Base-by-base conservation (phyloP, 768 basidiomycete species). In the Xerocomellus amylosporus region DNA sequence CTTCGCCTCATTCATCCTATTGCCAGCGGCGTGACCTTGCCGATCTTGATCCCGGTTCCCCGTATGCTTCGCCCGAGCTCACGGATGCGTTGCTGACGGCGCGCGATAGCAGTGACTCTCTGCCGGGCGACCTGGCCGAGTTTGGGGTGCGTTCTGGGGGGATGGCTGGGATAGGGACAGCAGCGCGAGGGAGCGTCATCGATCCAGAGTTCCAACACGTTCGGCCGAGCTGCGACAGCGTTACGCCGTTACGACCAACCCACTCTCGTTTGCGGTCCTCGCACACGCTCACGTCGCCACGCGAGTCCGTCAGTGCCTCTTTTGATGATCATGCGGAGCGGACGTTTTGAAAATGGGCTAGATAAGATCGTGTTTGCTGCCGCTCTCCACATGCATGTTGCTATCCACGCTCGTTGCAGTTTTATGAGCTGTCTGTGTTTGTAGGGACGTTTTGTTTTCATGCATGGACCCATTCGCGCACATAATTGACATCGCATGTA, bases 151-250 rank as follows among this genome's bases (percentile, higher is more conserved):
- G 14, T 4, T 46, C 51, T 2, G 38, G 39, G 51, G 71, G 76
- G 19, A 78, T 80, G 79, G 74, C 74, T 10, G 79, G 79, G 9
- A 57, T 80, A 9, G 79, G 79, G 13, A 80, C 79, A 2, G 73
- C 71, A 5, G 70, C 69, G 30, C 61, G 76, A 3, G 64, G 73
- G 24, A 69, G 74, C 54, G 39, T 59, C 38, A 60, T 72, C 45
- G 61, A 61, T 47, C 4, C 49, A 5, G 55, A 41, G 19, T 15
- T 63, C 4, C 56, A 51, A 8, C 51, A 42, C n/a, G 30, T 28
- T 41, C 58, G 59, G n/a, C 34, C 46, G 49, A 61, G 62, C 13
- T 55, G 28, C 13, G 61, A 62, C 34, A 62, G 58, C 30, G 28
- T 38, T 12, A 26, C 40, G 22, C 58, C 62, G 4, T 33, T 64